Base-by-base conservation (phyloP, 331 rosid species). In the Dryas integrifolia region DNA sequence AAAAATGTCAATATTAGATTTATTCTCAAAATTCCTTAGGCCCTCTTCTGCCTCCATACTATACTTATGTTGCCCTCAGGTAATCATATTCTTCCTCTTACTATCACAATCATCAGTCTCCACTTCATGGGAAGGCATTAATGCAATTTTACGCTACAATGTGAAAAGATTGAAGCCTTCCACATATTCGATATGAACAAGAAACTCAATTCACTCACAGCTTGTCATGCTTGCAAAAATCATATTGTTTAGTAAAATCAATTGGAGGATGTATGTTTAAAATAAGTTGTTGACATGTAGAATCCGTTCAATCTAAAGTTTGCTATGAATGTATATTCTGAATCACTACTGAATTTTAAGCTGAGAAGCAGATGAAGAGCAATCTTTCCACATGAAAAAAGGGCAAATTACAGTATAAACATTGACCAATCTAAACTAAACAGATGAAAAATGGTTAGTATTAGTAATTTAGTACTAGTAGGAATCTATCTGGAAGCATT, bases 401-500 rank as follows among this genome's bases (percentile, higher is more conserved):
- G 69, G 69, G 30, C 1, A 58, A 35, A 60, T 52, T 45, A 52
- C 16, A 69, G 49, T 40, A n/a, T 50, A 68, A 30, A 68, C 2
- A 68, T 51, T 12, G 3, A 38, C 35, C 51, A 46, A 47, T 50
- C 35, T 67, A 55, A 8, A 43, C n/a, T 24, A 41, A 24, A 74
- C 65, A 46, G 47, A 53, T 1, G 38, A 35, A 44, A 9, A 44
- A 4, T 6, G 48, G 59, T 55, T 35, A 56, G 67, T 35, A 40
- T 41, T n/a, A 24, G 7, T 6, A 16, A 35, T 41, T 51, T 30
- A 45, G 16, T 35, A 11, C 10, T 61, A 48, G 76, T 26, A 67
- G 69, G 55, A 60, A 47, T 40, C 67, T 40, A 69, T 24, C 49
- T 16, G 35, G 15, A 67, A 15, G 60, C 47, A 67, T 30, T 30